Percentiles rank a stretch among this genome's conserved stretches.
Conservation (phyloP, 2,329 filamentous ascomycete species). For the Claviceps paspali region DNA sequence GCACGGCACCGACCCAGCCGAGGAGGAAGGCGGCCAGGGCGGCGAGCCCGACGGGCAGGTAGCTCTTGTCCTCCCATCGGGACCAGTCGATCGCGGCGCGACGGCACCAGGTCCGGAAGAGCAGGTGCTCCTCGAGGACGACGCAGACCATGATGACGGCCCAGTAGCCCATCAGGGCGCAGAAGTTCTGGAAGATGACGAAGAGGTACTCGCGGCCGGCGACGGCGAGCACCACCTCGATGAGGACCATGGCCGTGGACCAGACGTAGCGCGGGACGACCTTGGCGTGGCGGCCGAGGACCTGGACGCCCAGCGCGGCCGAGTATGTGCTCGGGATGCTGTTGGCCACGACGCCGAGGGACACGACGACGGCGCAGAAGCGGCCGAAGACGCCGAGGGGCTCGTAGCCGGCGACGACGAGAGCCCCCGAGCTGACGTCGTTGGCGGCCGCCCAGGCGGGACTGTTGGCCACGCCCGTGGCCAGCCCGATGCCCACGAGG, state of each 20-base stretch:
- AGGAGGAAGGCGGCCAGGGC: constrained; percentile 28
- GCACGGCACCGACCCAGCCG: constrained; percentile 35
- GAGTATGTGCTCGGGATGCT: constrained; percentile 40
- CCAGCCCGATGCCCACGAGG: constrained; percentile 39
- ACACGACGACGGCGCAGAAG: constrained; percentile 40
- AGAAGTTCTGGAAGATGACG: constrained; percentile 35
- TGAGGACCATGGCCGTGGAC: constrained; percentile 34
- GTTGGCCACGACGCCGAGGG: constrained; percentile 39
- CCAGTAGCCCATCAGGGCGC: constrained; percentile 40
- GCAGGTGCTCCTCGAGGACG: constrained; percentile 26
- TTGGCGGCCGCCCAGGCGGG: constrained; percentile 36
- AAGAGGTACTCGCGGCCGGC: constrained; percentile 38
- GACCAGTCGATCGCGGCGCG: constrained; percentile 25
- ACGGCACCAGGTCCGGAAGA: constrained; percentile 29
- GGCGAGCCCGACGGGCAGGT: constrained; percentile 27
- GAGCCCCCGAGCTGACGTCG: constrained; percentile 35
- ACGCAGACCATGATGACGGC: constrained; percentile 35
- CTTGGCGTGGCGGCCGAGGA: constrained; percentile 36
- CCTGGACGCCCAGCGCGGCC: constrained; percentile 43
- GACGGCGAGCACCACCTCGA: constrained; percentile 41
- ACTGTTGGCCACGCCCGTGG: constrained; percentile 32
- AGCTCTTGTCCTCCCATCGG: constrained; percentile 29
- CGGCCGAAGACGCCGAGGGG: constrained; percentile 40
- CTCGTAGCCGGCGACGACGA: constrained; percentile 38
- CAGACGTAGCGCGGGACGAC: constrained; percentile 38